Percentiles rank a stretch among this genome's conserved stretches.
Evolutionary conservation across 495 filamentous ascomycete genomes (phyloP).

Genomic region (Podospora tetraspora): DNA sequence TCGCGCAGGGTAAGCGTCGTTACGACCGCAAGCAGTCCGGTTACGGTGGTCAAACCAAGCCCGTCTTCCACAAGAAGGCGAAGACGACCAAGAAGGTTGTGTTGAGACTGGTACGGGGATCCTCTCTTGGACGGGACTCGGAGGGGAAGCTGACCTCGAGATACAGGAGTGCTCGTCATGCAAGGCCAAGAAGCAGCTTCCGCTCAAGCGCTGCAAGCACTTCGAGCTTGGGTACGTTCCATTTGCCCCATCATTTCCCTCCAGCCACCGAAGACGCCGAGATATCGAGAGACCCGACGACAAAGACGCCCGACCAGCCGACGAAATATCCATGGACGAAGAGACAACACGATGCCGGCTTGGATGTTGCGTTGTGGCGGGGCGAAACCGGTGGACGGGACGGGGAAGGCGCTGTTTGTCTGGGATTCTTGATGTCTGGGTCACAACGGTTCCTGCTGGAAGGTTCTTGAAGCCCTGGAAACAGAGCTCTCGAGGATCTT

Average conservation of each 20-base stretch:
- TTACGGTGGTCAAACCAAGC: constrained; percentile 99
- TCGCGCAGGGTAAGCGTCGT: constrained; percentile 98
- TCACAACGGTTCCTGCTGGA: background rate
- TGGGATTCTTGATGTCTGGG: background rate
- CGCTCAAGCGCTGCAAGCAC: constrained; percentile 99
- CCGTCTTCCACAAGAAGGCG: constrained; percentile 99
- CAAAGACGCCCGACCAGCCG: background rate
- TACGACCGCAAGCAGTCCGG: constrained; percentile 99
- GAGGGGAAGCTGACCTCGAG: constrained; percentile 40
- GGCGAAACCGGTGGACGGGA: background rate
- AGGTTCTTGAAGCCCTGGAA: background rate
- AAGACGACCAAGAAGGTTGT: constrained; percentile 99
- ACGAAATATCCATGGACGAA: background rate
- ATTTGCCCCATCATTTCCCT: constrained; percentile 1
- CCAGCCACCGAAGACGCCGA: constrained; percentile 1
- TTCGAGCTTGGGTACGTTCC: constrained; percentile 92
- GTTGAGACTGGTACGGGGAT: constrained; percentile 59
- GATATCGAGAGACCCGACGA: constrained; percentile 14
- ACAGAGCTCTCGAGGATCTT: background rate
- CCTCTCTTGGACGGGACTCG: constrained; percentile 5
- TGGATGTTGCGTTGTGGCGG: background rate
- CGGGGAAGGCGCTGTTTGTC: background rate
- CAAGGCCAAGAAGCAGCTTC: constrained; percentile 98
- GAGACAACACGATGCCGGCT: background rate
- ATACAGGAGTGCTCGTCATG: constrained; percentile 84